These are phyloP conservation scores for Rhizoclosmatium sp. DNA, from an alignment of 192 early-diverging fungal genomes.

Conservation along the genomic window DNA sequence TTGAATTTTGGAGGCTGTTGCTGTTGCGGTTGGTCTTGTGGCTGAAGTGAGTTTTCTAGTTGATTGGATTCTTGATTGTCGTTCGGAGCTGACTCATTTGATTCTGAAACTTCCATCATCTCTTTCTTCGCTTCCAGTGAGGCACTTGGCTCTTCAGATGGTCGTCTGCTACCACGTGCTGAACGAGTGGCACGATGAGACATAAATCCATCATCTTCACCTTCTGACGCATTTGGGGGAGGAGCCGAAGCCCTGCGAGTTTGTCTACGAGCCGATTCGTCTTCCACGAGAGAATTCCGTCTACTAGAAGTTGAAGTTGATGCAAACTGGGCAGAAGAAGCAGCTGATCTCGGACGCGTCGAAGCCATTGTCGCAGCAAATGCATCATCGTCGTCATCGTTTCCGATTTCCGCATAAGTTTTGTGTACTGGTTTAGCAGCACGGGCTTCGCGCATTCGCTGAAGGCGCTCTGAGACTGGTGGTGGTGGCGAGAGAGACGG, in stretches of 20 bases:
- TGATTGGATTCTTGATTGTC: neutral
- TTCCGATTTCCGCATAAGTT: neutral
- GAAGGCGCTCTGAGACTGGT: too few species aligned
- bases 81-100: neutral
- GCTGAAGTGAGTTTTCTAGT: neutral
- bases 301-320: too few species aligned
- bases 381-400: neutral
- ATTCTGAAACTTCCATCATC: neutral
- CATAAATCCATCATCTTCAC: too few species aligned
- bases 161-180: neutral
- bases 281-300: too few species aligned
- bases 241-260: too few species aligned
- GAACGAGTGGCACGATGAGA: neutral
- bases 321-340: too few species aligned
- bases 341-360: too few species aligned
- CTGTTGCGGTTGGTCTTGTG: neutral
- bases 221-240: too few species aligned
- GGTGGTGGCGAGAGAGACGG: too few species aligned
- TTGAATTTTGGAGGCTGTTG: constrained; percentile 8
- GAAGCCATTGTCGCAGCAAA: neutral
- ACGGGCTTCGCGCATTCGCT: neutral
- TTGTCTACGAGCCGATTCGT: too few species aligned
- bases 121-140: neutral
- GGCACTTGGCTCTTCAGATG: neutral
- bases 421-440: neutral